Evolutionary conservation across 768 basidiomycete genomes (phyloP).

Genomic region (Tulasnella sp.): DNA sequence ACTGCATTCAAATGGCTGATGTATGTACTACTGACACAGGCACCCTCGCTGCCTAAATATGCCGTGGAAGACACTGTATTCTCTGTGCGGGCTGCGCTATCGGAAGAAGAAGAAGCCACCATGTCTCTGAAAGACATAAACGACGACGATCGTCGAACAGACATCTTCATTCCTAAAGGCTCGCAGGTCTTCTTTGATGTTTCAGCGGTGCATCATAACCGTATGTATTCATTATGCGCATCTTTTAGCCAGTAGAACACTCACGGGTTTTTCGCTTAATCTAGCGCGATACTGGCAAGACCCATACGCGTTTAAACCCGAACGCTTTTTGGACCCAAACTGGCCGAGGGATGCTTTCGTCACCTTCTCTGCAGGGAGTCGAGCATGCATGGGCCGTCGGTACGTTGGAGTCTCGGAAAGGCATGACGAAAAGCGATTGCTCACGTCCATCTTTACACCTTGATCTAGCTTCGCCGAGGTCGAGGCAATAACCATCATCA

Average conservation of each 20-base stretch:
- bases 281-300: conserved; percentile 13
- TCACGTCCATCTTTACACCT: too few species aligned
- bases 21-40: too few species aligned
- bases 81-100: background rate
- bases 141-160: background rate
- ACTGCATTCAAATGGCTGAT: background rate
- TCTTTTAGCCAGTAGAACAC: too few species aligned
- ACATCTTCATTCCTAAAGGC: conserved; percentile 6
- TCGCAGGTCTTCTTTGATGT: background rate
- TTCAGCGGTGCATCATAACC: conserved; percentile 6
- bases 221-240: background rate
- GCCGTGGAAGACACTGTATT: background rate
- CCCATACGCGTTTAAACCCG: conserved; percentile 4
- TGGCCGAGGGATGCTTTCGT: conserved; percentile 14
- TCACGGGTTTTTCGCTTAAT: too few species aligned
- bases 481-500: too few species aligned
- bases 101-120: background rate
- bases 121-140: background rate
- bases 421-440: too few species aligned
- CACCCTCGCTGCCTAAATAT: background rate
- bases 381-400: conserved; percentile 6
- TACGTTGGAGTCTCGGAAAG: too few species aligned
- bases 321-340: conserved; percentile 6
- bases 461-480: too few species aligned
- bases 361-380: conserved; percentile 7